phyloP scores from a whole-genome alignment of 192 early-diverging fungal genomes.

The Chytriomyces sp. region DNA sequence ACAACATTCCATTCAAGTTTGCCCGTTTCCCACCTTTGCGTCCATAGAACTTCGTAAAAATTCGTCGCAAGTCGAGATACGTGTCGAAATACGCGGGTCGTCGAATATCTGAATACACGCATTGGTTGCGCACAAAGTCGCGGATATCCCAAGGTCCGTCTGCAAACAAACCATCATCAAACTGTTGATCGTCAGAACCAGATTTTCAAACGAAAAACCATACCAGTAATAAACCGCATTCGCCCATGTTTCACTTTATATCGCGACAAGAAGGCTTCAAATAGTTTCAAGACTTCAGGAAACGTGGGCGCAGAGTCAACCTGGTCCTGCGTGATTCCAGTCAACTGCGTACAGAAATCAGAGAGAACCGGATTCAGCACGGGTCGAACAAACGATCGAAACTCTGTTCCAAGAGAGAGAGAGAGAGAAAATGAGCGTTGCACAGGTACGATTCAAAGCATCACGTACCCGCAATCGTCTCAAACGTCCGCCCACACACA shows the following conservation, averaged over 20 bases:
- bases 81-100: slow-evolving; percentile 66
- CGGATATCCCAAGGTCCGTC: slow-evolving; percentile 83
- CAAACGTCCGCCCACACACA: slow-evolving; percentile 61
- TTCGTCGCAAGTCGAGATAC: slow-evolving; percentile 70
- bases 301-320: slow-evolving; percentile 42
- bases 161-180: background rate
- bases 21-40: slow-evolving; percentile 31
- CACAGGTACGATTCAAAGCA: background rate
- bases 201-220: too few relatives aligned
- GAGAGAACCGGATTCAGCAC: slow-evolving; percentile 67
- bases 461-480: slow-evolving; percentile 47
- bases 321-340: slow-evolving; percentile 76
- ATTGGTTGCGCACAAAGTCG: slow-evolving; percentile 84
- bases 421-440: too few relatives aligned
- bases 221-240: slow-evolving; percentile 27
- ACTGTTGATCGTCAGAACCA: slow-evolving; percentile 48
- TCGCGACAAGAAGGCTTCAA: slow-evolving; percentile 41
- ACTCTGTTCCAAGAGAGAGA: slow-evolving; percentile 44
- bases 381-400: slow-evolving; percentile 76
- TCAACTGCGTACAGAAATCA: slow-evolving; percentile 77
- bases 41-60: slow-evolving; percentile 63
- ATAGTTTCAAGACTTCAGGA: slow-evolving; percentile 35
- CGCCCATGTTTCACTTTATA: slow-evolving; percentile 2
- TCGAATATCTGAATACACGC: slow-evolving; percentile 48
- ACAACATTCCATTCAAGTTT: slow-evolving; percentile 74